phyloP scores from a whole-genome alignment of 805 yeast genomes.

The Lipomyces oligophaga region DNA sequence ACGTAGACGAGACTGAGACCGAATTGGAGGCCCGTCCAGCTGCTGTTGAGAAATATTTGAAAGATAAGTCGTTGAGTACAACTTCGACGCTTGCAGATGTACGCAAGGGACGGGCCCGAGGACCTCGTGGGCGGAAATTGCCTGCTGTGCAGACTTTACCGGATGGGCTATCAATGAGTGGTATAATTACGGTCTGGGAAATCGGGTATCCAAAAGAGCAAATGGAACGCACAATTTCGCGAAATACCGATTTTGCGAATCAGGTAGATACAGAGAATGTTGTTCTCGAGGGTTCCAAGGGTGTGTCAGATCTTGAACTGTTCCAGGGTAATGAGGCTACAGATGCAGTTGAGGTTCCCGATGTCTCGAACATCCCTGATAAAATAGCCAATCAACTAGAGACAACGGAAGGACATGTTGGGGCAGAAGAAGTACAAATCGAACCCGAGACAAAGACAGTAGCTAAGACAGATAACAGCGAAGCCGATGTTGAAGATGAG shows the following conservation, averaged over 20 bases:
- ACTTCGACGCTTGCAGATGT: constrained; percentile 37
- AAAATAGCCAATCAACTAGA: background rate
- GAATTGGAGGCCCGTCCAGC: constrained; percentile 13
- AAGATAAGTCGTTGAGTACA: constrained; percentile 6
- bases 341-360: too few relatives aligned
- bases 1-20: constrained; percentile 2
- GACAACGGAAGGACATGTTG: background rate
- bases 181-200: constrained; percentile 16
- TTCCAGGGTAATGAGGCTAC: background rate
- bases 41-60: too few relatives aligned
- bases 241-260: too few relatives aligned
- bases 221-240: too few relatives aligned
- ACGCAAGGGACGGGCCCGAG: constrained; percentile 56
- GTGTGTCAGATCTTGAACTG: too few relatives aligned
- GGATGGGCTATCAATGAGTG: constrained; percentile 29
- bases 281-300: too few relatives aligned
- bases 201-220: constrained; percentile 9
- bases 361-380: background rate
- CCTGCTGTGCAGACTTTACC: constrained; percentile 49
- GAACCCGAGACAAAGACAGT: background rate
- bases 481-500: background rate
- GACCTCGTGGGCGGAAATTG: constrained; percentile 69
- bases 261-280: too few relatives aligned
- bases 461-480: background rate
- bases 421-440: background rate